These are phyloP conservation scores for Lactifluus pinguis DNA, from an alignment of 768 basidiomycete genomes.

Conservation along the genomic window DNA sequence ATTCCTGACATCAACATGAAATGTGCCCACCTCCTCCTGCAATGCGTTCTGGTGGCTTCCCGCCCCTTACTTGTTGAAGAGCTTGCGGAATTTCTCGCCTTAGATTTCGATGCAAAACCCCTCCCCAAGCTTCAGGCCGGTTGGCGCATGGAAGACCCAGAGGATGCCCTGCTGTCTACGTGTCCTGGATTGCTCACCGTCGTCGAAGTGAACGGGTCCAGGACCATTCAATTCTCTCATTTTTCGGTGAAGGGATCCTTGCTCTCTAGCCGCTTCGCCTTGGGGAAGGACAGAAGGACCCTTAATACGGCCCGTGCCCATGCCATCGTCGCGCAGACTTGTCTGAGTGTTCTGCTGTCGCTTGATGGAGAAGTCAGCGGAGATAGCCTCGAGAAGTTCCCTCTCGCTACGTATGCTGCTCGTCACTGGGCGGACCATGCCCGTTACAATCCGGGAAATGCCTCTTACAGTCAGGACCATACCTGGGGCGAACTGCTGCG, in stretches of 20 bases:
- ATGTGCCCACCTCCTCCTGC: not conserved
- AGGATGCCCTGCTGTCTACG: not conserved
- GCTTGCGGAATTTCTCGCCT: not conserved
- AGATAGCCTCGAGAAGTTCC: not conserved
- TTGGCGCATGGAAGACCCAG: not conserved
- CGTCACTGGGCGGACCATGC: not conserved
- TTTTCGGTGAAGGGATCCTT: not conserved
- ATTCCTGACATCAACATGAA: not conserved
- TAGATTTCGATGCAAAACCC: not conserved
- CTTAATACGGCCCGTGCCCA: not conserved
- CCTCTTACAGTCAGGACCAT: too few relatives aligned
- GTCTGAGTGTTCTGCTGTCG: not conserved
- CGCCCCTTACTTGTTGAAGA: not conserved
- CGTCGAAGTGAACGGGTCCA: not conserved
- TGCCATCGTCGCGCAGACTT: not conserved
- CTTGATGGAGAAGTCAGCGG: not conserved
- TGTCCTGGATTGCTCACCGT: not conserved
- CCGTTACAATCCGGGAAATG: too few relatives aligned
- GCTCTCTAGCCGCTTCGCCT: not conserved
- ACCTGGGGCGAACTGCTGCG: too few relatives aligned
- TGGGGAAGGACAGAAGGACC: not conserved
- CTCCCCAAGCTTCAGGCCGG: not conserved
- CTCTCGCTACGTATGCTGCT: not conserved
- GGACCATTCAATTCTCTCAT: not conserved
- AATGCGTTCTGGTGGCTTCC: not conserved